Evolutionary conservation across 2,329 filamentous ascomycete genomes (phyloP).

Genomic region (Aureobasidium sp.): DNA sequence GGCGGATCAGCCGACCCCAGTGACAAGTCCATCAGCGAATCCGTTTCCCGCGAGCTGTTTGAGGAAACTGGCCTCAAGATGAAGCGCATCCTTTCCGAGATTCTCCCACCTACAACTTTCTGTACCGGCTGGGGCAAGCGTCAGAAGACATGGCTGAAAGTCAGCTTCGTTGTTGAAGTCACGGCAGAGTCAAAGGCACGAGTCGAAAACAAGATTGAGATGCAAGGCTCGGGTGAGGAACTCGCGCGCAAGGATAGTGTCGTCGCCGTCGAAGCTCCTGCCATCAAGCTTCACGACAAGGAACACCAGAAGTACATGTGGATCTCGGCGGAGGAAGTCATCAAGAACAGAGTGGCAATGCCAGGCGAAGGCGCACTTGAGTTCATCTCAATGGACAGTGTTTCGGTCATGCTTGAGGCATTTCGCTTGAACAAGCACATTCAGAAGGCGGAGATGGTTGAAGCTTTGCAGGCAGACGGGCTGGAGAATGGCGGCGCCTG

Average conservation of each 20-base stretch:
- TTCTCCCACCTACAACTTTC: conserved; percentile 21
- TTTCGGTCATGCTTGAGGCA: conserved; percentile 16
- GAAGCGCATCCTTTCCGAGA: conserved; percentile 24
- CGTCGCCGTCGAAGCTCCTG: neutral
- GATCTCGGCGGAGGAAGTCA: conserved; percentile 36
- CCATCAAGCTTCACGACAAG: conserved; percentile 30
- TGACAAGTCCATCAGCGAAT: conserved; percentile 38
- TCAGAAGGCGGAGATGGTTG: conserved; percentile 1
- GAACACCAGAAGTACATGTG: conserved; percentile 38
- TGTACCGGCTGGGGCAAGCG: conserved; percentile 15
- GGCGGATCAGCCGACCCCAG: conserved; percentile 41
- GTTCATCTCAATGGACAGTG: conserved; percentile 24
- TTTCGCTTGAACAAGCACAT: conserved; percentile 18
- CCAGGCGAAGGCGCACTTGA: conserved; percentile 29
- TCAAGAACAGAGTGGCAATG: conserved; percentile 20
- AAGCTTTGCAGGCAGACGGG: neutral
- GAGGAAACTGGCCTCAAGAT: conserved; percentile 42
- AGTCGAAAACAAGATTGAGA: neutral
- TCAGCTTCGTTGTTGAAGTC: conserved; percentile 19
- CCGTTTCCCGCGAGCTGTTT: conserved; percentile 43
- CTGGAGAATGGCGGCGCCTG: neutral
- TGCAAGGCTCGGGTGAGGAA: neutral
- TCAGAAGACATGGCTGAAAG: conserved; percentile 17
- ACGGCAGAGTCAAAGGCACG: conserved; percentile 8
- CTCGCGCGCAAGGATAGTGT: conserved; percentile 13